Percentiles rank a stretch among this genome's conserved stretches.
phyloP scores from a whole-genome alignment of 768 basidiomycete species.

The Asterophora lycoperdoides region DNA sequence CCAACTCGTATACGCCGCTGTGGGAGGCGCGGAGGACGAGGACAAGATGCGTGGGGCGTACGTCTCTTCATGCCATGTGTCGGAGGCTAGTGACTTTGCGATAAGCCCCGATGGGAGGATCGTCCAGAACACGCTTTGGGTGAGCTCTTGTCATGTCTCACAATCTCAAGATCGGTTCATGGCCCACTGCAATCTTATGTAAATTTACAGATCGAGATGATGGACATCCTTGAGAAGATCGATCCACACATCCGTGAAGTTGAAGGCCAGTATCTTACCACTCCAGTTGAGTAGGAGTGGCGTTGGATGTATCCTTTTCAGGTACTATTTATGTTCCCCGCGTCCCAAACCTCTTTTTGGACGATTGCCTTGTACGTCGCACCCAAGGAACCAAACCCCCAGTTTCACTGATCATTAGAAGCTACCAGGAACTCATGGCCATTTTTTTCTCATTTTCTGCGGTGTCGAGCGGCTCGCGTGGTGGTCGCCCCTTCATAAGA shows the following conservation, averaged over 20 bases:
- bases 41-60: slow-evolving; percentile 15
- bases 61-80: slow-evolving; percentile 7
- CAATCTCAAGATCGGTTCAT: too few relatives aligned
- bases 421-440: too few relatives aligned
- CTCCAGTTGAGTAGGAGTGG: neutral
- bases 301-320: too few relatives aligned
- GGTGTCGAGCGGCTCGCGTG: too few relatives aligned
- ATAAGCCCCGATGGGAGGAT: slow-evolving; percentile 4
- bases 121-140: slow-evolving; percentile 16
- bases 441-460: too few relatives aligned
- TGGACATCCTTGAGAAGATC: slow-evolving; percentile 9
- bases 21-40: slow-evolving; percentile 8
- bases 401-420: too few relatives aligned
- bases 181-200: too few relatives aligned
- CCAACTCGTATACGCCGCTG: slow-evolving; percentile 15
- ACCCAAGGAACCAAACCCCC: too few relatives aligned
- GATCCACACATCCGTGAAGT: slow-evolving; percentile 10
- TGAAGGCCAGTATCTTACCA: slow-evolving; percentile 7
- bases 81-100: slow-evolving; percentile 14
- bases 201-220: slow-evolving; percentile 2
- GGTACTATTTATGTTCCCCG: too few relatives aligned
- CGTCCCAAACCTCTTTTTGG: too few relatives aligned
- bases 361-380: too few relatives aligned
- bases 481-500: too few relatives aligned
- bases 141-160: neutral